A percentile compares a stretch with the other conserved stretches of the same genome.
Conservation (phyloP, 768 basidiomycete genomes). For the Kondoa malvinella region DNA sequence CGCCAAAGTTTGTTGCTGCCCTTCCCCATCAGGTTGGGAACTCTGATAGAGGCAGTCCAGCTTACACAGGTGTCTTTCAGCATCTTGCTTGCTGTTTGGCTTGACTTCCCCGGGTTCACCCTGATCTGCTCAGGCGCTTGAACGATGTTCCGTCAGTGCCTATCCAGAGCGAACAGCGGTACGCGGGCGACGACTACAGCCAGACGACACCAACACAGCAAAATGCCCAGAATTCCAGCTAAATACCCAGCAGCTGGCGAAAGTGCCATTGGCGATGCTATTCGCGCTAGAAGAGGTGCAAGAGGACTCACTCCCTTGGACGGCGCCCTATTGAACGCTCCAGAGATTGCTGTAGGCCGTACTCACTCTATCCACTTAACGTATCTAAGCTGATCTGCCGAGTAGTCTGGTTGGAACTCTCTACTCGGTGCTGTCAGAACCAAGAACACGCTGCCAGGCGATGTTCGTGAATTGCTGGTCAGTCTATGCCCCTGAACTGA, state of each 20-base stretch:
- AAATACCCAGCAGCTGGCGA: conserved; percentile 22
- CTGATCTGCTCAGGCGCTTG: too few species aligned
- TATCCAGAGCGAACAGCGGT: neutral
- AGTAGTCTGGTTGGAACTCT: conserved; percentile 29
- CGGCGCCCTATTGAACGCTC: conserved; percentile 29
- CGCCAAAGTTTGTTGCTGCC: neutral
- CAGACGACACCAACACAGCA: neutral
- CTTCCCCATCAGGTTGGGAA: neutral
- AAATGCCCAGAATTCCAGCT: neutral
- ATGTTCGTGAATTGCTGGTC: conserved; percentile 31
- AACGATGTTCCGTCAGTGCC: neutral
- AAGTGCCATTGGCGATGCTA: conserved; percentile 26
- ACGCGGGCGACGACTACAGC: neutral
- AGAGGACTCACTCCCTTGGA: conserved; percentile 30
- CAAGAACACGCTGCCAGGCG: conserved; percentile 28
- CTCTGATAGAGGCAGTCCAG: neutral
- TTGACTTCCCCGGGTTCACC: too few species aligned
- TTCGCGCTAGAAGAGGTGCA: conserved; percentile 28
- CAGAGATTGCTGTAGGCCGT: conserved; percentile 26
- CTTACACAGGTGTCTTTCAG: neutral
- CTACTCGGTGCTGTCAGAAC: conserved; percentile 29
- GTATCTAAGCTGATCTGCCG: neutral
- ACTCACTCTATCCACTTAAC: too few species aligned
- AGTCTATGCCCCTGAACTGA: conserved; percentile 3
- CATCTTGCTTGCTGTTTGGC: neutral